Base-by-base conservation (phyloP, 768 basidiomycete genomes). In the Russula griseocarnosa region DNA sequence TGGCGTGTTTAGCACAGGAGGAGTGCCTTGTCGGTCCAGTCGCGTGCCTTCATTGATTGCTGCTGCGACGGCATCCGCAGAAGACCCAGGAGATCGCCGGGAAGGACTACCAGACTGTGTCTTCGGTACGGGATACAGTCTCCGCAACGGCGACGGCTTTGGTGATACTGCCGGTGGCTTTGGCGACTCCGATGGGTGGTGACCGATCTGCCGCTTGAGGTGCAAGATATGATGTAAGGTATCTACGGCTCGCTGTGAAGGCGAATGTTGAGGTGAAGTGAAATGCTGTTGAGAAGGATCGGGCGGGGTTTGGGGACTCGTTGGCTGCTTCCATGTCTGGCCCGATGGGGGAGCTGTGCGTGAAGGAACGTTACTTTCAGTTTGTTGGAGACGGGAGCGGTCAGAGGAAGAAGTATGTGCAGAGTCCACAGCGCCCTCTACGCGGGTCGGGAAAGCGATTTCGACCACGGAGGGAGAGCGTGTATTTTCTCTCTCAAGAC, bases 1-100 rank as follows among this genome's bases (percentile, higher is more conserved):
- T 22, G 58, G 58, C 47, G 54, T 65, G 18, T 52, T 47, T 24
- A 47, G 44, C 6, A 22, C 7, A 16, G 59, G 24, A 1, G 47
- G 22, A 3, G 10, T 50, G 2, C 30, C 5, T n/a, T 5, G 38
- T 55, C 47, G 36, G n/a, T 55, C 46, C 36, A 64, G 53, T 3
- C 46, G 58, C 55, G 63, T 1, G 20, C 54, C 42, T n/a, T 65
- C 30, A 3, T 65, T 65, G 26, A 65, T 51, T 34, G 59, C 63
- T 26, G 59, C 59, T 3, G 63, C 63, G 14, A 65, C 63, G 16
- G 36, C 54, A 14, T 65, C 63, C n/a, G 63, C 63, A 50, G 32
- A 44, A 34, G 63, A 60, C 18, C 24, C 59, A 36, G 49, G 13
- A 26, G 47, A 9, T 60, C 14, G 54, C 24, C 10, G 24, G 22